Evolutionary conservation across 148 eudicot species (phyloP), one percentile per base, ranked within the genome.

Genomic region (Bassia scoparia): DNA sequence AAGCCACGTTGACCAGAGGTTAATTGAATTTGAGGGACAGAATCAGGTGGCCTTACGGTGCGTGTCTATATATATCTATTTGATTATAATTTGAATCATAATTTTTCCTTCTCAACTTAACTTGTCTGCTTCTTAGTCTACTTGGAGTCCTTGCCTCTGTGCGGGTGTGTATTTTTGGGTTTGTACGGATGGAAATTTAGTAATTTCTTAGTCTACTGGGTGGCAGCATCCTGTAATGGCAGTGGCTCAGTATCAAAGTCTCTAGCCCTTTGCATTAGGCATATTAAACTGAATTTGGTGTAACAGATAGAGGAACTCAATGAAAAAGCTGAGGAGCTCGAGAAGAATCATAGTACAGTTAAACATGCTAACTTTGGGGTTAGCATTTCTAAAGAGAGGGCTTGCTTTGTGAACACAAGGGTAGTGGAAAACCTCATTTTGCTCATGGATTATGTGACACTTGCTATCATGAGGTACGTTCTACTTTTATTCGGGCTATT

Each of bases 1-100:
- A 93, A 87, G 93, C 96, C 59, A 93, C 98, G 69, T 77, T 93
- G 86, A 86, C 88, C 26, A 93, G 88, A 87, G 98, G 49, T 79
- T 93, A 84, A 86, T 93, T 75, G 98, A 93, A 81, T 93, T 93
- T 72, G 96, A 93, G 76, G 87, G 83, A 71, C 98, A 4, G 82
- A 83, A 52, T 88, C 98, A 1, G 98, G 93, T 55, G 76, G 89
- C 76, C 82, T 93, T 69, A 93, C 98, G 85, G 96, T 92, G 76
- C 67, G 97, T 70, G 50, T 41, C 7, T 41, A 41, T 53, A 23
- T 33, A 34, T 60, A 13, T 30, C 46, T 65, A n/a, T 62, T 60
- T 26, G 17, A 20, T 7, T 73, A 49, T 49, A 43, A 21, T 73
- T 48, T 21, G 53, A 18, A 64, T 64, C 11, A 7, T 49, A 66